phyloP scores from a whole-genome alignment of 148 eudicot genomes.

The Rheum nobile region DNA sequence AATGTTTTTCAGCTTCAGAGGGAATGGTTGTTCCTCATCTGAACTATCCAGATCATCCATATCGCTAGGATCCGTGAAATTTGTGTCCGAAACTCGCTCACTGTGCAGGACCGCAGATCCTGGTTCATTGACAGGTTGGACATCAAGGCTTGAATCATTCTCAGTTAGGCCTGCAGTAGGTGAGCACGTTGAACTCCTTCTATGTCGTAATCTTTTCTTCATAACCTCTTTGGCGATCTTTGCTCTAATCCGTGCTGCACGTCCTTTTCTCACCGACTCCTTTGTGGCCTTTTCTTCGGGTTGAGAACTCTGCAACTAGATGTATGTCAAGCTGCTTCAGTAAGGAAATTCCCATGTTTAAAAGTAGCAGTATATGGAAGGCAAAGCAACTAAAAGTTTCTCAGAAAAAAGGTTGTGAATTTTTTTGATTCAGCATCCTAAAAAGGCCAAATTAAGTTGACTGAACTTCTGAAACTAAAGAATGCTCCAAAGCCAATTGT shows the following conservation, averaged over 20 bases:
- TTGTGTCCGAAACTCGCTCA: background rate
- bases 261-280: slow-evolving; percentile 20
- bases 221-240: slow-evolving; percentile 41
- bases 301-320: slow-evolving; percentile 14
- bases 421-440: background rate
- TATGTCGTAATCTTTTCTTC: slow-evolving; percentile 42
- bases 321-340: background rate
- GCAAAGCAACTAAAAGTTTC: background rate
- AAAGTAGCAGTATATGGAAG: background rate
- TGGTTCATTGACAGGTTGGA: background rate
- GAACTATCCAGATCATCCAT: slow-evolving; percentile 10
- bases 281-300: slow-evolving; percentile 17
- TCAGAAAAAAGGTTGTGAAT: background rate
- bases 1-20: slow-evolving; percentile 5
- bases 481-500: background rate
- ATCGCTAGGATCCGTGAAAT: background rate
- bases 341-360: background rate
- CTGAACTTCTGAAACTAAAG: too few relatives aligned
- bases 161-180: background rate
- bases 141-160: slow-evolving; percentile 13
- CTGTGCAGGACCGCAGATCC: background rate
- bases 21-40: slow-evolving; percentile 3
- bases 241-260: slow-evolving; percentile 44
- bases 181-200: slow-evolving; percentile 52
- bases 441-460: background rate